Base-by-base conservation (phyloP, 345 rosid species). In the Populus ilicifolia region DNA sequence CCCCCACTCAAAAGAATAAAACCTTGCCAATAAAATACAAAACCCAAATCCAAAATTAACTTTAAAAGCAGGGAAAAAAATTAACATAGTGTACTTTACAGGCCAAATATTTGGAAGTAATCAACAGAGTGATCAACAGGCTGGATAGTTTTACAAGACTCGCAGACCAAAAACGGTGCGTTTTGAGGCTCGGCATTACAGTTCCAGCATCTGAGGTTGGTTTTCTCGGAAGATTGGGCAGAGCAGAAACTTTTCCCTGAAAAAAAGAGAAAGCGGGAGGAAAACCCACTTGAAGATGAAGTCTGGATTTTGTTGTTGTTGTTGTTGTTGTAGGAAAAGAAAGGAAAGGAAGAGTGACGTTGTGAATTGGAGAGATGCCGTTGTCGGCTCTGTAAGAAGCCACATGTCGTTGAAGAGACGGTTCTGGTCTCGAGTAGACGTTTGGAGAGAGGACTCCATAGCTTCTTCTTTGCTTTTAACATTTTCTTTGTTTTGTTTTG, bases 41-140 rank as follows among this genome's bases (percentile, higher is more conserved):
- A 43, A 12, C 25, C 14, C 14, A 5, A 62, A n/a, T 23, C 23
- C 38, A 62, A 30, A 52, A 67, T 38, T 21, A 69, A 39, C 20
- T 39, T 48, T 20, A 21, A 30, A 13, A 33, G 8, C 38, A 39
- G 29, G 2, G 59, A 17, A 33, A 50, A 52, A 41, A 27, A 71
- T 41, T 41, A 65, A 6, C 16, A 50, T 16, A 6, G 29, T 12
- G 30, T 63, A 10, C 41, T 33, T 90, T 82, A 96, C 98, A 93
- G 72, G 73, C 92, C 94, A 78, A 93, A 91, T 62, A 96, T 87
- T 69, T 88, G 90, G 75, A 93, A 96, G 80, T 90, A 96, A 78
- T 96, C 86, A 20, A 88, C 84, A 25, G 95, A 92, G 21, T 72
- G 87, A 84, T 93, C 96, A 48, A 90, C 84, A 17, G 98, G 97